Percentiles rank a stretch among this genome's conserved stretches.
phyloP scores from a whole-genome alignment of 1,139 yeast species.

The Sugiyamaella castrensis region DNA sequence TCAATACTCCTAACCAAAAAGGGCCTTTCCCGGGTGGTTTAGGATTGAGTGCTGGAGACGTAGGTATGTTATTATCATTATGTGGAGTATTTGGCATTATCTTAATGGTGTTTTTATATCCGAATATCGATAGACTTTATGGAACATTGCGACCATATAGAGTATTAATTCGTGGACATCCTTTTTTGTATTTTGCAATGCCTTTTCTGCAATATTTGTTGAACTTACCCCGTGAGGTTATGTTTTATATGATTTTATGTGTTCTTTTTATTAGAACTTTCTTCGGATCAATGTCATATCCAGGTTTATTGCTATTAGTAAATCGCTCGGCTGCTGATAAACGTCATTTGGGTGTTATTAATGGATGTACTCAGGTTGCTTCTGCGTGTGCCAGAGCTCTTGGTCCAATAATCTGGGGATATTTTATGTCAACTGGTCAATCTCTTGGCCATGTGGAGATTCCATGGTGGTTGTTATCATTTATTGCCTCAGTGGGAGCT shows the following conservation, averaged over 20 bases:
- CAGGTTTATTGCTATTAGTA: conserved; percentile 32
- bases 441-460: conserved; percentile 45
- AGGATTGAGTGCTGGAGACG: conserved; percentile 46
- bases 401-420: conserved; percentile 61
- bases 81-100: conserved; percentile 58
- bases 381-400: conserved; percentile 55
- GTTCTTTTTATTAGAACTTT: conserved; percentile 22
- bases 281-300: conserved; percentile 29
- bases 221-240: conserved; percentile 14
- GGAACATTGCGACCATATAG: conserved; percentile 49
- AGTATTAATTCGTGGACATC: conserved; percentile 44
- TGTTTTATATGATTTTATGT: conserved; percentile 13
- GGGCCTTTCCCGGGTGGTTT: conserved; percentile 54
- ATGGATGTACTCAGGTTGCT: conserved; percentile 38
- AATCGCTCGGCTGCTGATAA: conserved; percentile 35
- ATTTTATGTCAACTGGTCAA: conserved; percentile 50
- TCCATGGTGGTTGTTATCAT: conserved; percentile 50
- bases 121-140: conserved; percentile 51
- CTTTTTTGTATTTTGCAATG: conserved; percentile 47
- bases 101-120: conserved; percentile 51
- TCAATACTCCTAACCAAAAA: conserved; percentile 21
- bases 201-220: conserved; percentile 51
- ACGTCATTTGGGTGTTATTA: conserved; percentile 35
- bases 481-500: conserved; percentile 29
- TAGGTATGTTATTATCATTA: conserved; percentile 53